Conservation (phyloP, 805 yeast genomes). For the Barnettozyma pratensis region DNA sequence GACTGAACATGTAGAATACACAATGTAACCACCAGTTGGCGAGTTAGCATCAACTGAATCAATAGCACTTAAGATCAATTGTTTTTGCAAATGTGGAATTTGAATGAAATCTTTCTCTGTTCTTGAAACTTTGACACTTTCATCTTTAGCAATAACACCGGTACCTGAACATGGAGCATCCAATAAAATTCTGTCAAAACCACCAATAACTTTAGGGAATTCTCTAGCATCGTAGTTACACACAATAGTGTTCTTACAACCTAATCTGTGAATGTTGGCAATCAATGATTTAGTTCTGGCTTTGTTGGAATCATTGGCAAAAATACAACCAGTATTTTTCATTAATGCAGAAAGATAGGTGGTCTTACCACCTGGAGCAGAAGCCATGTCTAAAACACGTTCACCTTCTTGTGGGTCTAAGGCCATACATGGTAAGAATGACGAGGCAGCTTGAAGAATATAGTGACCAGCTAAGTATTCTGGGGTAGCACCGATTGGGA, state of each 20-base stretch:
- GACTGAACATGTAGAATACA: constrained; percentile 96
- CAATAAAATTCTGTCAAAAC: constrained; percentile 87
- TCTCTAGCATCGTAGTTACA: constrained; percentile 98
- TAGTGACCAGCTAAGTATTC: constrained; percentile 98
- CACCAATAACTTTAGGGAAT: constrained; percentile 97
- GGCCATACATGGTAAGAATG: constrained; percentile 97
- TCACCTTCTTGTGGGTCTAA: constrained; percentile 96
- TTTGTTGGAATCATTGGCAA: constrained; percentile 96
- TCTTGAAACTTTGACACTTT: constrained; percentile 86
- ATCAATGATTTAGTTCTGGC: constrained; percentile 93
- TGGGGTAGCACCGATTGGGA: constrained; percentile 99
- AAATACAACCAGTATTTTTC: constrained; percentile 97
- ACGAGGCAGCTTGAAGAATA: constrained; percentile 96
- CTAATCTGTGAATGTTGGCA: constrained; percentile 96
- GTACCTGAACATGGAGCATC: constrained; percentile 99
- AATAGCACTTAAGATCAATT: constrained; percentile 86
- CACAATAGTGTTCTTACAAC: constrained; percentile 93
- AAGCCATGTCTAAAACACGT: constrained; percentile 96
- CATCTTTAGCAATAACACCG: constrained; percentile 98
- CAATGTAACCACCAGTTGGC: constrained; percentile 87
- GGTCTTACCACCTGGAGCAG: constrained; percentile 99
- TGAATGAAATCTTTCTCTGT: constrained; percentile 95
- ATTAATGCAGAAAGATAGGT: constrained; percentile 91
- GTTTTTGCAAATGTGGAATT: constrained; percentile 95
- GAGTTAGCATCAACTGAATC: constrained; percentile 96